Evolutionary conservation across 2,329 filamentous ascomycete genomes (phyloP).

Genomic region (Neonectria neomacrospora): DNA sequence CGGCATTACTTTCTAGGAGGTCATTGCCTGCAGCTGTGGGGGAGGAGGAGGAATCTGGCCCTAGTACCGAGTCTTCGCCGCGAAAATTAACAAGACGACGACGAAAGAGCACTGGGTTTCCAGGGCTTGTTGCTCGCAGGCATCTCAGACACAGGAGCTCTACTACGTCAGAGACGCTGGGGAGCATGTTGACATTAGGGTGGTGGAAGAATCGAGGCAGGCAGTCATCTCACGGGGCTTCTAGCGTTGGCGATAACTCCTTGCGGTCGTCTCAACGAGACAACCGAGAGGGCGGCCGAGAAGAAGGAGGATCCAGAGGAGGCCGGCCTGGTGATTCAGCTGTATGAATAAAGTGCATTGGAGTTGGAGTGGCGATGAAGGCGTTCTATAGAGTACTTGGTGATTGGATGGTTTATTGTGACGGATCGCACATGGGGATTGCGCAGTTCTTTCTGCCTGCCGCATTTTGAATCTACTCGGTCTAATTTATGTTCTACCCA

Average conservation of each 20-base stretch:
- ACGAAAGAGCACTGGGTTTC: slow-evolving; percentile 70
- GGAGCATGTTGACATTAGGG: slow-evolving; percentile 63
- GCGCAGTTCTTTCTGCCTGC: slow-evolving; percentile 13
- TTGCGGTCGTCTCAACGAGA: slow-evolving; percentile 36
- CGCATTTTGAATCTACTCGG: slow-evolving; percentile 14
- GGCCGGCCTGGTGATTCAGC: slow-evolving; percentile 42
- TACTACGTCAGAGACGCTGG: slow-evolving; percentile 61
- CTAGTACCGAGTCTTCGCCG: slow-evolving; percentile 46
- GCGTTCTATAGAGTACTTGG: slow-evolving; percentile 31
- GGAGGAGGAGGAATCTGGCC: slow-evolving; percentile 44
- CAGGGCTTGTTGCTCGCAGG: slow-evolving; percentile 67
- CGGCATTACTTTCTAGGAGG: slow-evolving; percentile 53
- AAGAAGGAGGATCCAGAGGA: slow-evolving; percentile 23
- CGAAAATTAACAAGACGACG: slow-evolving; percentile 55
- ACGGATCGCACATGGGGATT: slow-evolving; percentile 18
- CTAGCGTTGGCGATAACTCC: slow-evolving; percentile 32
- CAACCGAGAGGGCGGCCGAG: slow-evolving; percentile 23
- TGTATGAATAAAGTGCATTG: slow-evolving; percentile 47
- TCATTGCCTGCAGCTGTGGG: slow-evolving; percentile 44
- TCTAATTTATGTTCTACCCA: neutral
- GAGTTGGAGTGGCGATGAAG: slow-evolving; percentile 32
- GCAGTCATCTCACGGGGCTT: slow-evolving; percentile 37
- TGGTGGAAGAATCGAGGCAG: slow-evolving; percentile 60
- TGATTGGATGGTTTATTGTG: slow-evolving; percentile 26
- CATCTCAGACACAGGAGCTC: slow-evolving; percentile 53